Conservation (phyloP, 306 rosid genomes). For the Dalbergia oliveri region DNA sequence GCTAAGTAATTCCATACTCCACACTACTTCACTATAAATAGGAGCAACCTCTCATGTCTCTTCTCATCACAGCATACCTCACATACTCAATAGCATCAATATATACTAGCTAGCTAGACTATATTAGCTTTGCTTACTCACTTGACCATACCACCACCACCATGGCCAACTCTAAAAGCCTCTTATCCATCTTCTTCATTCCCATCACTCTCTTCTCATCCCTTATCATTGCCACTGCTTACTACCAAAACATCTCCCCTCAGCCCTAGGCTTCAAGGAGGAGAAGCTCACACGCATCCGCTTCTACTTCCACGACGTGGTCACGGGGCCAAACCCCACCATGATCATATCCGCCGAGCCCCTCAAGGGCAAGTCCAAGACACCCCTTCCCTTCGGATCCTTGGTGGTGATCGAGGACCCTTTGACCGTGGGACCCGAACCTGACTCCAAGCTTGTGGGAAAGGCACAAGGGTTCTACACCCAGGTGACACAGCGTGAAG, state of each 20-base stretch:
- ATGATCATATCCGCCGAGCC: slow-evolving; percentile 46
- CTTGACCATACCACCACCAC: too few relatives aligned
- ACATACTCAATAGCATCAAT: too few relatives aligned
- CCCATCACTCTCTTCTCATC: slow-evolving; percentile 10
- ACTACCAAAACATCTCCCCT: slow-evolving; percentile 35
- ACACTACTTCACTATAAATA: too few relatives aligned
- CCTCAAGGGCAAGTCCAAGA: slow-evolving; percentile 15
- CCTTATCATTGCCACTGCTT: neutral
- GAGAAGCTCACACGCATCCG: slow-evolving; percentile 64
- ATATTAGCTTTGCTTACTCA: too few relatives aligned
- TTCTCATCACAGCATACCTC: too few relatives aligned
- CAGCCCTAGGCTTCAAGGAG: slow-evolving; percentile 30
- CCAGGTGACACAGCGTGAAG: neutral
- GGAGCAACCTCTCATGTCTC: too few relatives aligned
- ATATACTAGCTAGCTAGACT: too few relatives aligned
- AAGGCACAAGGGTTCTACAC: slow-evolving; percentile 62
- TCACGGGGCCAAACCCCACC: slow-evolving; percentile 50
- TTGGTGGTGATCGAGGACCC: slow-evolving; percentile 54
- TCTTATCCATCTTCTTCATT: slow-evolving; percentile 10
- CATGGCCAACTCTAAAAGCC: too few relatives aligned
- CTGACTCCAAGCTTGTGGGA: slow-evolving; percentile 51
- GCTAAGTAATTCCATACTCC: too few relatives aligned
- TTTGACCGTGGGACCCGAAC: slow-evolving; percentile 48
- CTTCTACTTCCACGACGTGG: slow-evolving; percentile 64
- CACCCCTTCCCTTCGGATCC: slow-evolving; percentile 56